These are phyloP conservation scores for Paraphaeosphaeria sporulosa DNA, from an alignment of 2,329 filamentous ascomycete genomes.

Conservation along the genomic window DNA sequence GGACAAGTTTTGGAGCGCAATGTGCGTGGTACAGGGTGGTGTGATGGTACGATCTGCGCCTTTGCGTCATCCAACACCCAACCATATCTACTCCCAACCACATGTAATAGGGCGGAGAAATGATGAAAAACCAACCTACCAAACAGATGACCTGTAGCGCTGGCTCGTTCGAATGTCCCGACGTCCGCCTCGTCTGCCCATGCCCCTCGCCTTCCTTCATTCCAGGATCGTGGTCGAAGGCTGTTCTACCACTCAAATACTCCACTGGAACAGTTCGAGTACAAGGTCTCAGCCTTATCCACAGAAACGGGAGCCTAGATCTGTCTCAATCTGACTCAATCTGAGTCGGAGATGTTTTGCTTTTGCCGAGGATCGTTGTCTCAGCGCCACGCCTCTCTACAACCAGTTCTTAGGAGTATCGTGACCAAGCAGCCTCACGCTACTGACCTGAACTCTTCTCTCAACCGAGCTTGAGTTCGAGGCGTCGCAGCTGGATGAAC, in stretches of 20 bases:
- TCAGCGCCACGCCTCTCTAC: conserved; percentile 13
- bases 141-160: conserved; percentile 60
- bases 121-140: conserved; percentile 43
- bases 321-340: neutral
- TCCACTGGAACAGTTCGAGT: neutral
- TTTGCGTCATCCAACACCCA: neutral
- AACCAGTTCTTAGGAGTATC: neutral
- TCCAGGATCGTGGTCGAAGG: conserved; percentile 26
- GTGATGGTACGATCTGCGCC: conserved; percentile 2
- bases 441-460: neutral
- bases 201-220: conserved; percentile 53
- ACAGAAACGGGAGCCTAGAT: neutral
- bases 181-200: conserved; percentile 46
- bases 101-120: neutral
- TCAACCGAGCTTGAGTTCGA: neutral
- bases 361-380: conserved; percentile 5
- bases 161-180: conserved; percentile 45
- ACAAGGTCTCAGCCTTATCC: conserved; percentile 13
- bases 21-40: neutral
- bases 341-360: neutral
- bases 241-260: neutral
- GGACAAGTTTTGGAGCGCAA: neutral
- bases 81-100: neutral
- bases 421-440: neutral
- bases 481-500: neutral